These are phyloP conservation scores for Annulohypoxylon truncatum DNA, from an alignment of 2,329 filamentous ascomycete species.

Conservation along the genomic window DNA sequence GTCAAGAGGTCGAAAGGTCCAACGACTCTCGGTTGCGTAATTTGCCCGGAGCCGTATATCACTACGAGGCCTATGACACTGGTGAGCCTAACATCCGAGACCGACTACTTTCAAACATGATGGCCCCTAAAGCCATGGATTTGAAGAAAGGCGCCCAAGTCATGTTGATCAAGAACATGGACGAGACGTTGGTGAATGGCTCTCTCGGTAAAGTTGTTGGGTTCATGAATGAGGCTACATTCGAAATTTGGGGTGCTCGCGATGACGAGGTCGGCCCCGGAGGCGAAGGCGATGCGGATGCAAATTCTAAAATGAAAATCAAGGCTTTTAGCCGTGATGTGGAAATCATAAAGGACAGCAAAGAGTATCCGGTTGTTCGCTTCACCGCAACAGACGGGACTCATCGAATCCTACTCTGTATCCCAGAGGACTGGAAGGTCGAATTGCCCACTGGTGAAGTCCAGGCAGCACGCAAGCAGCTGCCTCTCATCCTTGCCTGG, in stretches of 20 bases:
- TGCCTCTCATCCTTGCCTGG: slow-evolving; percentile 95
- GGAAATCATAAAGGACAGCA: slow-evolving; percentile 59
- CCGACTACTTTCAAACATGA: slow-evolving; percentile 86
- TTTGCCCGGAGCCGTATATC: slow-evolving; percentile 74
- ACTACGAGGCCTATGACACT: slow-evolving; percentile 79
- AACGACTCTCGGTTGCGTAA: slow-evolving; percentile 80
- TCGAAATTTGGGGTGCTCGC: slow-evolving; percentile 48
- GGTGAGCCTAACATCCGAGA: slow-evolving; percentile 80
- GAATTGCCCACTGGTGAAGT: slow-evolving; percentile 96
- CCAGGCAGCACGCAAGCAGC: slow-evolving; percentile 83
- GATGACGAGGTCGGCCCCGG: slow-evolving; percentile 55
- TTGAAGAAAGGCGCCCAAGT: slow-evolving; percentile 95
- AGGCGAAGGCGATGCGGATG: slow-evolving; percentile 55
- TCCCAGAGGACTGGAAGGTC: slow-evolving; percentile 93
- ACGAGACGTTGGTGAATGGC: slow-evolving; percentile 92
- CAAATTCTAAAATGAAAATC: slow-evolving; percentile 65
- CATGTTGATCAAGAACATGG: slow-evolving; percentile 99
- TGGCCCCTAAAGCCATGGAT: slow-evolving; percentile 84
- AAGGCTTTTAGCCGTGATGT: slow-evolving; percentile 60
- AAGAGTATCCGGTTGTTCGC: slow-evolving; percentile 83
- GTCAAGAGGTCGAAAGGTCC: slow-evolving; percentile 87
- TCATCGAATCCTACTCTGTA: slow-evolving; percentile 80
- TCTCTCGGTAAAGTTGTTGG: slow-evolving; percentile 86
- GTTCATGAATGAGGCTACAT: slow-evolving; percentile 71
- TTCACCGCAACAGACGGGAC: slow-evolving; percentile 85